phyloP scores from a whole-genome alignment of 176 grass and related monocot species.

The Dendrocalamus sinicus region DNA sequence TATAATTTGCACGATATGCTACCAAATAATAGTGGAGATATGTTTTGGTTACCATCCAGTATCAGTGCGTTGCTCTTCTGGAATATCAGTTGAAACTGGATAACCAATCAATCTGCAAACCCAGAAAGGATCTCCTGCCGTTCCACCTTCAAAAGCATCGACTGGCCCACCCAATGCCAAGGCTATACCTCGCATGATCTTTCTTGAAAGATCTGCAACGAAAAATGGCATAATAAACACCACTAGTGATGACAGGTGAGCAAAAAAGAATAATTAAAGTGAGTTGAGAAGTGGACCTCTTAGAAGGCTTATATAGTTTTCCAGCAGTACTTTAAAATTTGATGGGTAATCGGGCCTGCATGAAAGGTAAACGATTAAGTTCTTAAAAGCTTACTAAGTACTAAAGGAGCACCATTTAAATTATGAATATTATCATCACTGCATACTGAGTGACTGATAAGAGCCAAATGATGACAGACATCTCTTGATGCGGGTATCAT shows the following conservation, averaged over 20 bases:
- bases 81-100: constrained; percentile 81
- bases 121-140: constrained; percentile 78
- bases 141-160: constrained; percentile 75
- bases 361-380: constrained; percentile 2
- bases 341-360: constrained; percentile 82
- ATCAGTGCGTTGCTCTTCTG: constrained; percentile 69
- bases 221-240: constrained; percentile 30
- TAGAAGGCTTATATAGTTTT: constrained; percentile 70
- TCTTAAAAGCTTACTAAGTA: not conserved
- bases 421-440: not conserved
- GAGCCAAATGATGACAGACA: not conserved
- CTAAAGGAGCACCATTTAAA: not conserved
- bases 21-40: not conserved
- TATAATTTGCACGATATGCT: constrained; percentile 14
- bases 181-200: constrained; percentile 93
- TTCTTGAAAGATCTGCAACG: constrained; percentile 78
- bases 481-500: not conserved
- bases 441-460: not conserved
- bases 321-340: constrained; percentile 69
- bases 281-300: constrained; percentile 54
- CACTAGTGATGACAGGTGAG: not conserved
- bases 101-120: constrained; percentile 84
- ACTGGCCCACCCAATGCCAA: constrained; percentile 70
- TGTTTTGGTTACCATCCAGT: constrained; percentile 70
- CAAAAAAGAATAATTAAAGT: constrained; percentile 23